A percentile compares a stretch with the other conserved stretches of the same genome.
These are phyloP conservation scores for Podila epigama DNA, from an alignment of 192 early-diverging fungal genomes.

Conservation along the genomic window DNA sequence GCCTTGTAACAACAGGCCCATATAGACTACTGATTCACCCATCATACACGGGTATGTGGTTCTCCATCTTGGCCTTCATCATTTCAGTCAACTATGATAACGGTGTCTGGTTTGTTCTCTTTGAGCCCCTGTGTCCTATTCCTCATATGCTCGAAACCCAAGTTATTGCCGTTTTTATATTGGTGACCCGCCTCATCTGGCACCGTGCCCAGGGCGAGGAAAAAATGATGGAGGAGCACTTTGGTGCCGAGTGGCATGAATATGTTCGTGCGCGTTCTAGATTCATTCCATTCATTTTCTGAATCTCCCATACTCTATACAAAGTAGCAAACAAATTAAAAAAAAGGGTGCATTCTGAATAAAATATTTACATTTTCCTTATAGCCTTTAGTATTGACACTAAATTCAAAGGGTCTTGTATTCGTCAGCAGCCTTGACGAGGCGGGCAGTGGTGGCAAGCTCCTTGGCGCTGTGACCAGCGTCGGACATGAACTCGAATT, in stretches of 20 bases:
- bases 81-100: neutral
- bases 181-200: neutral
- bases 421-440: slow-evolving; percentile 69
- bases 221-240: neutral
- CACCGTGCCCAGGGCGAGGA: neutral
- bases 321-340: neutral
- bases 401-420: slow-evolving; percentile 57
- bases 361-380: too few relatives aligned
- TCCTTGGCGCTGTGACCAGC: slow-evolving; percentile 74
- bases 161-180: neutral
- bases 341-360: neutral
- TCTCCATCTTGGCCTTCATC: neutral
- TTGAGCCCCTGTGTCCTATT: neutral
- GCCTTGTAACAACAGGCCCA: neutral
- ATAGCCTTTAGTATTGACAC: too few relatives aligned
- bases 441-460: slow-evolving; percentile 50
- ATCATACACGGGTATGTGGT: neutral
- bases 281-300: neutral
- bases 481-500: slow-evolving; percentile 67
- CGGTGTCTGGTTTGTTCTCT: neutral
- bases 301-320: too few relatives aligned
- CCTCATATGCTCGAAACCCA: neutral
- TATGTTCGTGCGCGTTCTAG: neutral
- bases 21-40: neutral
- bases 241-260: neutral